Percentiles rank a stretch among this genome's conserved stretches.
These are phyloP conservation scores for Aspergillus sp. DNA, from an alignment of 2,329 filamentous ascomycete species.

Conservation along the genomic window DNA sequence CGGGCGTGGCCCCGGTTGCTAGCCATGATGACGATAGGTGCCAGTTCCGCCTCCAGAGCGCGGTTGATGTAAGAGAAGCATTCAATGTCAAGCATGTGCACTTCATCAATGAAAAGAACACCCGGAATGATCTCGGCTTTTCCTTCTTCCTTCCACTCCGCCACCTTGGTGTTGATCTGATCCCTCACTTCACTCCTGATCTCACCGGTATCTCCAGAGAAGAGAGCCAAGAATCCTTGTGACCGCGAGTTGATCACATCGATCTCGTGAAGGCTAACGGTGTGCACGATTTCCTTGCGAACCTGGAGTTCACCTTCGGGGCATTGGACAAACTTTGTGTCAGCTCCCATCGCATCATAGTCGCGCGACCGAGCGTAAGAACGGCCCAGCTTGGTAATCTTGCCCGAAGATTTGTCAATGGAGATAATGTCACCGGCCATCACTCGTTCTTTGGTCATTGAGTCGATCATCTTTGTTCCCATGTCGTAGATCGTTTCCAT, in stretches of 20 bases:
- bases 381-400: conserved; percentile 94
- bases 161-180: conserved; percentile 98
- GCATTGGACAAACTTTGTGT: conserved; percentile 97
- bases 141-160: conserved; percentile 98
- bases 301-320: conserved; percentile 97
- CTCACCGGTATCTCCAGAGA: conserved; percentile 97
- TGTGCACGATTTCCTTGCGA: conserved; percentile 95
- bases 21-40: conserved; percentile 98
- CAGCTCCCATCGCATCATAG: conserved; percentile 98
- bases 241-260: conserved; percentile 99
- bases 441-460: conserved; percentile 98
- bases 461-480: conserved; percentile 99
- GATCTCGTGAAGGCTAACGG: conserved; percentile 95
- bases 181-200: conserved; percentile 96
- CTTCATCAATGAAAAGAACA: conserved; percentile 97
- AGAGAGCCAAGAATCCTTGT: conserved; percentile 96
- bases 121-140: conserved; percentile 98
- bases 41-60: conserved; percentile 89
- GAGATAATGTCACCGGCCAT: conserved; percentile 98
- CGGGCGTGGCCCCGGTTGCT: conserved; percentile 91
- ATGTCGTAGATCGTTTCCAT: conserved; percentile 99
- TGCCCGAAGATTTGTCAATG: conserved; percentile 97
- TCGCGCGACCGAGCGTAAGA: conserved; percentile 94
- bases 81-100: conserved; percentile 99
- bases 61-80: conserved; percentile 99